These are phyloP conservation scores for Cinchona pubescens DNA, from an alignment of 257 asterid genomes.

Conservation along the genomic window DNA sequence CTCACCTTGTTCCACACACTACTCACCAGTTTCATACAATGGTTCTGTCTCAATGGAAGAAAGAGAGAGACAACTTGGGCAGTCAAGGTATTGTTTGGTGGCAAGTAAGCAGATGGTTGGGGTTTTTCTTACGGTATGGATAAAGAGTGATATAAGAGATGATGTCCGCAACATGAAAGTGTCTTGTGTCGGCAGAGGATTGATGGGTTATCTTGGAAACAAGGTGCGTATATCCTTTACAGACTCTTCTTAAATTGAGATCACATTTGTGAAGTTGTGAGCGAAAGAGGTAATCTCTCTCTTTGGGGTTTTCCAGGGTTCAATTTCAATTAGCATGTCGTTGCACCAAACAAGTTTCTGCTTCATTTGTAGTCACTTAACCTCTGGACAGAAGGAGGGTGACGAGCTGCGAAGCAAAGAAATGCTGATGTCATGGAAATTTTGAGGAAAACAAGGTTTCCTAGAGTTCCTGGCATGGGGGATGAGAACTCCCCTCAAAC, in stretches of 20 bases:
- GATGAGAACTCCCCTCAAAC: conserved; percentile 86
- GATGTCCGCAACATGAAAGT: conserved; percentile 76
- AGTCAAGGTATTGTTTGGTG: conserved; percentile 72
- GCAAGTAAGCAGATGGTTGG: conserved; percentile 99
- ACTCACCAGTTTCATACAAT: conserved; percentile 48
- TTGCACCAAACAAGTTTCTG: conserved; percentile 99
- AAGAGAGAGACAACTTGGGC: conserved; percentile 40
- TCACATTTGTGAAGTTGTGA: background rate
- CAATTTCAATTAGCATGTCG: conserved; percentile 95
- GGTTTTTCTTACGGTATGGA: conserved; percentile 84
- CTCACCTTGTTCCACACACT: conserved; percentile 43
- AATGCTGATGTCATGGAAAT: conserved; percentile 98
- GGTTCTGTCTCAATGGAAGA: conserved; percentile 53
- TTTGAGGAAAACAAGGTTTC: conserved; percentile 91
- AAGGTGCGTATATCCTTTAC: conserved; percentile 49
- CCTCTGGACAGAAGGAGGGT: conserved; percentile 98
- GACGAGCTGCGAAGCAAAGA: conserved; percentile 80
- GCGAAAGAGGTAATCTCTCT: conserved; percentile 12
- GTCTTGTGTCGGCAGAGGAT: conserved; percentile 95
- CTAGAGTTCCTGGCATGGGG: conserved; percentile 61
- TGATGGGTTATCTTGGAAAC: conserved; percentile 99
- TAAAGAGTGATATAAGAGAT: conserved; percentile 67
- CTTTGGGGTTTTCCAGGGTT: conserved; percentile 62
- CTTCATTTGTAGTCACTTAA: conserved; percentile 88
- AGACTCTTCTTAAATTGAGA: conserved; percentile 15